Evolutionary conservation across 225 moss, liverwort and hornwort species (phyloP), one percentile per base, ranked within the genome.

Genomic region (Neckera pumila): DNA sequence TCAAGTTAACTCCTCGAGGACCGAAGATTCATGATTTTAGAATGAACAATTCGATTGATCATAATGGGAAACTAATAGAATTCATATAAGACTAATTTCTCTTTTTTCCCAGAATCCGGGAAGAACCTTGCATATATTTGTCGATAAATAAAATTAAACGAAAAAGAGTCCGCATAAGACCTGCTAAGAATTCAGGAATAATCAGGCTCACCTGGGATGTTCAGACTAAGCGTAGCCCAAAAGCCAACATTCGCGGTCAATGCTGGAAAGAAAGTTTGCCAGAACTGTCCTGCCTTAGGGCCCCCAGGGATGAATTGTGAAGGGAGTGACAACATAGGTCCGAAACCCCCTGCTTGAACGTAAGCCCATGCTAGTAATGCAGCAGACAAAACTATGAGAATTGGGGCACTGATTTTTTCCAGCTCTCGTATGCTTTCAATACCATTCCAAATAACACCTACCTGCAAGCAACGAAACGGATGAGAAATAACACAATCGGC

Each of bases 211-310:
- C 98, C 98, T 84, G 98, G 95, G 69, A 98, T 98, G 84, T 98
- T 98, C 83, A 98, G 91, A 92, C 96, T 98, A 74, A 98, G 94
- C 17, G 98, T 96, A 59, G 96, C 98, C 98, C 98, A 98, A 71
- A 96, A 97, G 56, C 98, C 98, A 61, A 98, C 94, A 82, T 98
- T 98, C 5, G 98, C 96, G 15, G 98, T 98, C 76, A 98, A 88
- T 74, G 98, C 96, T 58, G 98, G 98, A 61, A 98, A 98, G 86
- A 98, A 96, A 23, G 92, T 91, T 42, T 81, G 92, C 98, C 98
- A 98, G 85, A 98, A 97, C 86, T 96, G 94, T 34, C 98, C 98
- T 88, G 92, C 95, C 86, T 95, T 98, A 20, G 93, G 75, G 26
- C 98, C 96, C 59, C 96, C 96, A 66, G 92, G 86, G 22, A 92